A percentile compares a stretch with the other conserved stretches of the same genome.
Evolutionary conservation across 371 early-diverging fungal species (phyloP).

Genomic region (Rhizomucor pusillus): DNA sequence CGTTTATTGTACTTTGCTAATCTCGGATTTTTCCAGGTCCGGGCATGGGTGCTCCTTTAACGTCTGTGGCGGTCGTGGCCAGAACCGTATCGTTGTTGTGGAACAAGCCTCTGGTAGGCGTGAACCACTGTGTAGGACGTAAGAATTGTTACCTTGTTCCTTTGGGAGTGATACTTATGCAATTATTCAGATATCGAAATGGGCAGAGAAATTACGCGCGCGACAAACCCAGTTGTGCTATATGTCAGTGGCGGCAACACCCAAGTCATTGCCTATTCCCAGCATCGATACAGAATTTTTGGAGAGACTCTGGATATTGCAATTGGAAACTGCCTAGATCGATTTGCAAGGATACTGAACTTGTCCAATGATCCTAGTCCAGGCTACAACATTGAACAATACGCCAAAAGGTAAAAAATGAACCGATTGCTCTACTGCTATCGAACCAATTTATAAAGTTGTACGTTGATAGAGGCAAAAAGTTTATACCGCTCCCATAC

Average conservation of each 20-base stretch:
- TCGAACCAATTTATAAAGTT: not conserved
- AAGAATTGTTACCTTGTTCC: conserved; percentile 25
- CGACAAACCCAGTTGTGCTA: conserved; percentile 95
- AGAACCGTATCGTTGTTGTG: conserved; percentile 92
- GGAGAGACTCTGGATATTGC: conserved; percentile 99
- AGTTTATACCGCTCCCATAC: conserved; percentile 93
- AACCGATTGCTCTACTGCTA: not conserved
- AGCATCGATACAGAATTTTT: conserved; percentile 95
- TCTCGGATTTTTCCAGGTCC: conserved; percentile 64
- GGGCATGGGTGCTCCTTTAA: conserved; percentile 98
- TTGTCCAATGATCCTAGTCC: conserved; percentile 98
- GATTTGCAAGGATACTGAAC: conserved; percentile 94
- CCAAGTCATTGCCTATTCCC: conserved; percentile 98
- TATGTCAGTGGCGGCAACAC: conserved; percentile 99
- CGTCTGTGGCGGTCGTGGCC: conserved; percentile 93
- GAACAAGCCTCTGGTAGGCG: conserved; percentile 95
- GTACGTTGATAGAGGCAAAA: conserved; percentile 63
- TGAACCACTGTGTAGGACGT: conserved; percentile 99
- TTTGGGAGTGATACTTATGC: not conserved
- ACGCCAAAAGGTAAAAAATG: conserved; percentile 77
- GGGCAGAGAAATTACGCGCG: conserved; percentile 98
- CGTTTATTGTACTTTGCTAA: conserved; percentile 1
- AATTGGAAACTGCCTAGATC: conserved; percentile 98
- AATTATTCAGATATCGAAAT: conserved; percentile 94
- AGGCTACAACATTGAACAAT: conserved; percentile 98